Percentiles rank a stretch among this genome's conserved stretches.
Conservation (phyloP, 2,329 filamentous ascomycete species). For the Rutstroemia sp. region DNA sequence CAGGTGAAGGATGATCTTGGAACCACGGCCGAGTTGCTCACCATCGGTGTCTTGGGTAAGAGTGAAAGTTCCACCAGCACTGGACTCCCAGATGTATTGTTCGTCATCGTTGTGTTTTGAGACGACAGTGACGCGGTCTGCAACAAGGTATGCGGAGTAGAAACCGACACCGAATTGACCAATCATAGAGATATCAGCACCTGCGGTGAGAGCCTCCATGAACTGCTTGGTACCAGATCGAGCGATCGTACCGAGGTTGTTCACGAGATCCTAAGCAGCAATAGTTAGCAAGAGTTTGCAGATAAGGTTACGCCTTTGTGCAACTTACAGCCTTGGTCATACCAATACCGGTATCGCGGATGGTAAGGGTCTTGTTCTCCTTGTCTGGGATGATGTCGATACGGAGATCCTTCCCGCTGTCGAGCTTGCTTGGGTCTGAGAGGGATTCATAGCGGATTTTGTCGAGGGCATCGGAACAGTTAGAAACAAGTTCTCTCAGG, state of each 20-base stretch:
- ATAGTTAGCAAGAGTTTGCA: background rate
- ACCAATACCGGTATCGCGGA: constrained; percentile 97
- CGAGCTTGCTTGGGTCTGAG: constrained; percentile 94
- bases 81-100: constrained; percentile 99
- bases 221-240: constrained; percentile 99
- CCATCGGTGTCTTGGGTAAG: constrained; percentile 86
- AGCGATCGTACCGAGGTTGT: constrained; percentile 99
- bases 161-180: constrained; percentile 99
- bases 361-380: constrained; percentile 94
- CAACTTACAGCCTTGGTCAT: constrained; percentile 98
- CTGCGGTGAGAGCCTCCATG: constrained; percentile 98
- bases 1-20: constrained; percentile 96
- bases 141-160: constrained; percentile 99
- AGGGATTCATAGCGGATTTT: constrained; percentile 99
- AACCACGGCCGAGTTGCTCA: constrained; percentile 85
- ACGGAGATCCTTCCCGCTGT: constrained; percentile 93
- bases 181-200: constrained; percentile 99
- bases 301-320: too few species aligned
- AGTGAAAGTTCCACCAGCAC: constrained; percentile 94
- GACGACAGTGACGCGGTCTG: constrained; percentile 88
- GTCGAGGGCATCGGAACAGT: constrained; percentile 97
- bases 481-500: constrained; percentile 96
- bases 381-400: constrained; percentile 99
- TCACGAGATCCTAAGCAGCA: constrained; percentile 79
- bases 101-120: constrained; percentile 99